These are phyloP conservation scores for Fulvia fulva DNA, from an alignment of 2,329 filamentous ascomycete species.

Conservation along the genomic window DNA sequence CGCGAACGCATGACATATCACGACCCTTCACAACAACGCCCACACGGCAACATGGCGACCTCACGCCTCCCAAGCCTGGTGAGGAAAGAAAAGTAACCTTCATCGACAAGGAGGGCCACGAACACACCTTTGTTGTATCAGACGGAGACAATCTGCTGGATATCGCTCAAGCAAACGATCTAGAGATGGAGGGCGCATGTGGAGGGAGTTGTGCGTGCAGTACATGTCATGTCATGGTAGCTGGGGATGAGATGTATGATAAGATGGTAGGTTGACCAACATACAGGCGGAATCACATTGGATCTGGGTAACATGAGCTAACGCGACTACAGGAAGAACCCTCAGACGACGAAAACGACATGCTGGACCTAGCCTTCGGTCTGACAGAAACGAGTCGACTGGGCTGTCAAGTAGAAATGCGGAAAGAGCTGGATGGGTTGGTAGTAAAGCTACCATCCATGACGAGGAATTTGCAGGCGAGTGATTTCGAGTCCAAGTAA, in stretches of 20 bases:
- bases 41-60: slow-evolving; percentile 66
- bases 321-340: slow-evolving; percentile 37
- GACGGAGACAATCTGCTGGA: slow-evolving; percentile 91
- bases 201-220: slow-evolving; percentile 91
- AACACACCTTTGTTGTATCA: slow-evolving; percentile 72
- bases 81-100: slow-evolving; percentile 92
- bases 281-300: neutral
- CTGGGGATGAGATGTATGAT: slow-evolving; percentile 58
- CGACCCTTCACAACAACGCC: slow-evolving; percentile 62
- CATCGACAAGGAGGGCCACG: slow-evolving; percentile 80
- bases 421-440: slow-evolving; percentile 80
- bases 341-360: slow-evolving; percentile 64
- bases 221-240: slow-evolving; percentile 85
- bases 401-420: slow-evolving; percentile 91
- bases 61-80: slow-evolving; percentile 78
- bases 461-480: slow-evolving; percentile 93
- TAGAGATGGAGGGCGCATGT: slow-evolving; percentile 98
- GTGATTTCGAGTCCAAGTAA: slow-evolving; percentile 64
- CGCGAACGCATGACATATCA: slow-evolving; percentile 20
- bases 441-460: slow-evolving; percentile 82
- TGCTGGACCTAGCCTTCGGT: slow-evolving; percentile 86
- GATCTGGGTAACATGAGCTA: neutral
- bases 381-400: slow-evolving; percentile 79
- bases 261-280: slow-evolving; percentile 30
- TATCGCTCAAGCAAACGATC: slow-evolving; percentile 87